phyloP scores from a whole-genome alignment of 208 protist genomes.

The Leishmania turanica region DNA sequence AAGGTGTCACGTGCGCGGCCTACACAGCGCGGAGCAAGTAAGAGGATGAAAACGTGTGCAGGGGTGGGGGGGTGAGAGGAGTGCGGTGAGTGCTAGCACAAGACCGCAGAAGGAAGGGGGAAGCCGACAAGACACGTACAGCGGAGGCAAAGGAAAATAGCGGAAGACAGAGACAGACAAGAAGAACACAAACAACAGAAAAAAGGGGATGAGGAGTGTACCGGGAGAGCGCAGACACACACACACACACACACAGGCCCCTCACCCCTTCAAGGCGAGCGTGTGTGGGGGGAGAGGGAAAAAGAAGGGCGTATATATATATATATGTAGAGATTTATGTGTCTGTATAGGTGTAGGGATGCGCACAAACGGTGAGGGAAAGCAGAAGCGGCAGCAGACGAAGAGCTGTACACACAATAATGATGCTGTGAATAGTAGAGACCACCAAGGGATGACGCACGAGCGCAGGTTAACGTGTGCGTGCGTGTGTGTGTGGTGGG shows the following conservation, averaged over 20 bases:
- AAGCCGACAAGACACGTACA: background rate
- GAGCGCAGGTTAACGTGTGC: background rate
- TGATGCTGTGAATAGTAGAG: background rate
- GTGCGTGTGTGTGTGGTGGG: background rate
- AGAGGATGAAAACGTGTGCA: conserved; percentile 9
- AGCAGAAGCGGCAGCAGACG: background rate
- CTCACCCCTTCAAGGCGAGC: background rate
- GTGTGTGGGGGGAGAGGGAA: background rate
- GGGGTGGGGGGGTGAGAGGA: background rate
- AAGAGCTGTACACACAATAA: background rate
- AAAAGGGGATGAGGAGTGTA: background rate
- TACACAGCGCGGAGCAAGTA: background rate
- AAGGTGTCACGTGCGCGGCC: background rate
- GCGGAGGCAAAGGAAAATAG: background rate
- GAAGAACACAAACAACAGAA: background rate
- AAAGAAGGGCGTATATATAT: background rate
- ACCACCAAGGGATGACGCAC: background rate
- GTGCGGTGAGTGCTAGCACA: background rate
- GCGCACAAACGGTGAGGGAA: background rate
- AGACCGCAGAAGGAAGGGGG: background rate
- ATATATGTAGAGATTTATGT: background rate
- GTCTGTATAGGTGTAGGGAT: background rate
- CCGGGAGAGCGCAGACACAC: background rate
- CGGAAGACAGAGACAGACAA: background rate
- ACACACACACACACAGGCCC: background rate